Evolutionary conservation across 2,329 filamentous ascomycete genomes (phyloP).

Genomic region (Emmonsiellopsis sp.): DNA sequence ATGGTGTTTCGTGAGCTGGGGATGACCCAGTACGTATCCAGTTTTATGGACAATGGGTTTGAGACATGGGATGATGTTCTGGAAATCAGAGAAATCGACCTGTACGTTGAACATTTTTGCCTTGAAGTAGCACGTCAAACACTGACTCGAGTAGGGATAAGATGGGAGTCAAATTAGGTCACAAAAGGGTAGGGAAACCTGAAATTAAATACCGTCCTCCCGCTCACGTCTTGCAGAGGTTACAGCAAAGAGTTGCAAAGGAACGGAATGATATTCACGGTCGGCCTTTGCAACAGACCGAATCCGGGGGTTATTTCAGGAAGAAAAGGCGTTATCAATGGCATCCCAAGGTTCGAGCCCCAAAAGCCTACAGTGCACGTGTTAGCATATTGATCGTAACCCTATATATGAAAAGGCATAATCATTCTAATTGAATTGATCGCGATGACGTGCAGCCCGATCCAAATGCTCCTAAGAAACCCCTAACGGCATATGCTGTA

Average conservation of each 20-base stretch:
- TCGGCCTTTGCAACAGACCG: background rate
- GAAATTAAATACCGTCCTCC: background rate
- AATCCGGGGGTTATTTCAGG: background rate
- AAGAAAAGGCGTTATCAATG: slow-evolving; percentile 7
- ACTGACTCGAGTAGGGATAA: slow-evolving; percentile 5
- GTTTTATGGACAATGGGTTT: slow-evolving; percentile 7
- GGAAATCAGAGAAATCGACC: slow-evolving; percentile 7
- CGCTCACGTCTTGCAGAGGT: slow-evolving; percentile 2
- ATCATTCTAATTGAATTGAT: background rate
- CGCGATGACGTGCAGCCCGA: background rate
- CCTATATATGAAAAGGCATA: background rate
- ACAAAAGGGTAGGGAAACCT: slow-evolving; percentile 2
- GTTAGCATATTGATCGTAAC: background rate
- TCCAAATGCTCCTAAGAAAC: slow-evolving; percentile 8
- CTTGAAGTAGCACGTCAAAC: background rate
- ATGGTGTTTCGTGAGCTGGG: slow-evolving; percentile 6
- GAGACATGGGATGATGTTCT: slow-evolving; percentile 8
- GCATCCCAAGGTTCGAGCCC: slow-evolving; percentile 6
- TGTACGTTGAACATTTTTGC: slow-evolving; percentile 3
- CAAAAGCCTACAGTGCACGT: background rate
- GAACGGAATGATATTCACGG: background rate
- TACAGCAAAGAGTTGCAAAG: slow-evolving; percentile 8
- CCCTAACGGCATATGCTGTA: slow-evolving; percentile 6
- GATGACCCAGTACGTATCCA: slow-evolving; percentile 7
- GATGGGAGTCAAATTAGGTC: slow-evolving; percentile 8